Evolutionary conservation across 148 eudicot genomes (phyloP).

Genomic region (Silene latifolia): DNA sequence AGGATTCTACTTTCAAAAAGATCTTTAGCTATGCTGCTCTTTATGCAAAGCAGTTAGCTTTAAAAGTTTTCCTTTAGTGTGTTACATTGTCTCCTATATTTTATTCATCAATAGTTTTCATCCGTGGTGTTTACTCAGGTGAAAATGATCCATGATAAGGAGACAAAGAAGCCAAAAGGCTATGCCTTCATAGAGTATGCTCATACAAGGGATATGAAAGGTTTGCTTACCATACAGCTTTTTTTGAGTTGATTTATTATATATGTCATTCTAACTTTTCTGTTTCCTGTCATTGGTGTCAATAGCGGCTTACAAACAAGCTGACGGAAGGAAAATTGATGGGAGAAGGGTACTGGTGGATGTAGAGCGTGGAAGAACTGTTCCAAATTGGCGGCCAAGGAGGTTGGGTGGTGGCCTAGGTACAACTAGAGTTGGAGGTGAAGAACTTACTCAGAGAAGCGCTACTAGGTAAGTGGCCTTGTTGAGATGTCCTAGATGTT

Average conservation of each 20-base stretch:
- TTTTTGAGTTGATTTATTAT: neutral
- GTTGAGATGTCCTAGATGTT: neutral
- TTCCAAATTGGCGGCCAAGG: constrained; percentile 97
- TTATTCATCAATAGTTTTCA: constrained; percentile 24
- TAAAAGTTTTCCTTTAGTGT: constrained; percentile 7
- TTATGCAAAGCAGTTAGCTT: constrained; percentile 10
- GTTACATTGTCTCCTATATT: constrained; percentile 10
- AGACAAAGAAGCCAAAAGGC: constrained; percentile 81
- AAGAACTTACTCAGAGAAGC: constrained; percentile 51
- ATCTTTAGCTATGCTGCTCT: constrained; percentile 22
- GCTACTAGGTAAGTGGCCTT: constrained; percentile 46
- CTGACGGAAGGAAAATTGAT: constrained; percentile 94
- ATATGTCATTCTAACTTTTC: constrained; percentile 6
- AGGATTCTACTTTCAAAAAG: constrained; percentile 38
- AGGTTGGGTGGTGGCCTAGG: constrained; percentile 99
- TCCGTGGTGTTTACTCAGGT: constrained; percentile 50
- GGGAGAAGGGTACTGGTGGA: constrained; percentile 97
- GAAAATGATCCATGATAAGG: constrained; percentile 68
- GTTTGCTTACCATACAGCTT: constrained; percentile 30
- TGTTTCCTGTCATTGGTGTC: constrained; percentile 1
- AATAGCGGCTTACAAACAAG: constrained; percentile 98
- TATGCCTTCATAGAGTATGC: constrained; percentile 92
- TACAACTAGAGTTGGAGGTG: constrained; percentile 80
- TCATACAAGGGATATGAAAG: constrained; percentile 99
- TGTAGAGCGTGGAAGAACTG: constrained; percentile 99